Conservation (phyloP, 2,329 filamentous ascomycete genomes). For the Ophiocordyceps unilateralis region DNA sequence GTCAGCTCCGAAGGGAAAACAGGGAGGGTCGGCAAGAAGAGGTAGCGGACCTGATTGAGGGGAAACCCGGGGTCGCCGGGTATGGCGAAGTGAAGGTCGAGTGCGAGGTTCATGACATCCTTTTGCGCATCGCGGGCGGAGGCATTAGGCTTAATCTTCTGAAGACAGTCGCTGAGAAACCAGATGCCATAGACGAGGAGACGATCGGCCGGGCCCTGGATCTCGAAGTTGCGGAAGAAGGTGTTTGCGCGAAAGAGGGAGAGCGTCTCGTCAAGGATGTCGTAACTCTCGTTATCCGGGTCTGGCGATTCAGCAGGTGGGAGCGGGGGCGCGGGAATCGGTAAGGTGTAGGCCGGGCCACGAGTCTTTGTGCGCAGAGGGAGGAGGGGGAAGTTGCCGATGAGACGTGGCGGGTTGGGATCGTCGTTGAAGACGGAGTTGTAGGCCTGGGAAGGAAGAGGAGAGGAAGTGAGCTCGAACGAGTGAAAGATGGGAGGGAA, state of each 20-base stretch:
- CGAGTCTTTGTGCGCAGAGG: constrained; percentile 89
- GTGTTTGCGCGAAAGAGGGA: constrained; percentile 93
- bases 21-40: not conserved
- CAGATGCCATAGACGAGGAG: constrained; percentile 93
- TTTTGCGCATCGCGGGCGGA: constrained; percentile 41
- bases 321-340: constrained; percentile 37
- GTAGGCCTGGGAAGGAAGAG: constrained; percentile 54
- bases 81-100: constrained; percentile 85
- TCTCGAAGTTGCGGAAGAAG: constrained; percentile 98
- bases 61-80: constrained; percentile 89
- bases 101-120: constrained; percentile 76
- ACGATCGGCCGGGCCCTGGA: constrained; percentile 87
- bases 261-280: constrained; percentile 87
- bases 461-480: no score
- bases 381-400: constrained; percentile 88
- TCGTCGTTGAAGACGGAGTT: constrained; percentile 90
- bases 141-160: constrained; percentile 68
- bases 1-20: not conserved
- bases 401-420: constrained; percentile 42
- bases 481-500: no score
- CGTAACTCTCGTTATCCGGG: constrained; percentile 82
- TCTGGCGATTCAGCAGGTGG: constrained; percentile 49
- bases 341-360: constrained; percentile 82
- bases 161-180: constrained; percentile 79
- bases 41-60: constrained; percentile 54